Conservation (phyloP, 176 grass and related monocot genomes). For the Alopecurus myosuroides region DNA sequence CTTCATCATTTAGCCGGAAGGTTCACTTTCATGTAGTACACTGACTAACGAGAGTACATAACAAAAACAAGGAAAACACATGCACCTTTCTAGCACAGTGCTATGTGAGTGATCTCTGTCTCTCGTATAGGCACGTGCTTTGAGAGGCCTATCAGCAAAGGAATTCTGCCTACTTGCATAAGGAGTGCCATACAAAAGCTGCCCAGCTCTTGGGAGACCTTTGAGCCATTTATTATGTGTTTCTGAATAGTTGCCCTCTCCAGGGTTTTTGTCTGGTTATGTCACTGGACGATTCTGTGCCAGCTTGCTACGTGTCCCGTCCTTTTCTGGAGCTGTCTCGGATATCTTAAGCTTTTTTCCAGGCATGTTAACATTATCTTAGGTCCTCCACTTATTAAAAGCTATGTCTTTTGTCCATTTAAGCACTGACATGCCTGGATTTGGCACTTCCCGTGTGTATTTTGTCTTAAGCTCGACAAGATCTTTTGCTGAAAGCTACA, state of each 20-base stretch:
- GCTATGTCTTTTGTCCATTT: constrained; percentile 12
- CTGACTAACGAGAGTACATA: not conserved
- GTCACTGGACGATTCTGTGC: constrained; percentile 19
- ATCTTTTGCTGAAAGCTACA: not conserved
- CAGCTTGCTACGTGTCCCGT: constrained; percentile 14
- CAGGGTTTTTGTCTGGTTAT: not conserved
- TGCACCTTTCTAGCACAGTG: not conserved
- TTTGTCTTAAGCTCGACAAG: not conserved
- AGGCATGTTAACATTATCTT: constrained; percentile 43
- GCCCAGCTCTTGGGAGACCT: constrained; percentile 24
- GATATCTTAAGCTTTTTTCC: constrained; percentile 6
- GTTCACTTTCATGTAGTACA: constrained; percentile 8
- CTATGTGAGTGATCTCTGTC: not conserved
- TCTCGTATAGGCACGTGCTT: not conserved
- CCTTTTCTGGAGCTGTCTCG: constrained; percentile 23
- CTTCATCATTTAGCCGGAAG: not conserved
- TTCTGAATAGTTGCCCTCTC: constrained; percentile 7
- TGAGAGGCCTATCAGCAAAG: not conserved
- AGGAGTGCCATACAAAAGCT: not conserved
- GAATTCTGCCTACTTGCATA: not conserved
- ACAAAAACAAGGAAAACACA: not conserved
- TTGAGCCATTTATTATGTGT: not conserved
- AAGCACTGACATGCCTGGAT: constrained; percentile 2
- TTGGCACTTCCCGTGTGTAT: not conserved
- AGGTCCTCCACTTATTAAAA: constrained; percentile 11